Percentiles rank a stretch among this genome's conserved stretches.
Evolutionary conservation across 352 stramenopile genomes (phyloP).

Genomic region (Albugo candida): DNA sequence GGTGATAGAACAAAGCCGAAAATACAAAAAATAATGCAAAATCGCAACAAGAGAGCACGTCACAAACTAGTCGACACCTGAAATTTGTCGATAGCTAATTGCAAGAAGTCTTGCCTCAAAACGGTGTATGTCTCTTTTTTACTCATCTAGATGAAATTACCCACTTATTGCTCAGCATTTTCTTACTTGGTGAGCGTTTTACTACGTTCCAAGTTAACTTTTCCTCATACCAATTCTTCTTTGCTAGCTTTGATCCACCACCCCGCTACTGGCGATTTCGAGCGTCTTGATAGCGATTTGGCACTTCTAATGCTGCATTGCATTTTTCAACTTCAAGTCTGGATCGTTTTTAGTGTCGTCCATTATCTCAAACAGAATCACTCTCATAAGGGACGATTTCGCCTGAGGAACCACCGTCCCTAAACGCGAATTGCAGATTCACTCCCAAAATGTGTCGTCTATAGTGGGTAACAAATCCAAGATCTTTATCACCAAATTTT

Average conservation of each 20-base stretch:
- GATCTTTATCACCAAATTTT: too few relatives aligned
- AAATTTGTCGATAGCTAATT: neutral
- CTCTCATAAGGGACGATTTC: too few relatives aligned
- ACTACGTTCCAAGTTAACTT: conserved; percentile 10
- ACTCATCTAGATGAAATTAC: conserved; percentile 1
- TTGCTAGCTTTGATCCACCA: conserved; percentile 1
- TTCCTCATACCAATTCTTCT: conserved; percentile 1
- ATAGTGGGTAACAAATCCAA: too few relatives aligned
- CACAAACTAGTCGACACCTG: neutral
- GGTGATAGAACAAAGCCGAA: conserved; percentile 1
- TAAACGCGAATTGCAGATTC: too few relatives aligned
- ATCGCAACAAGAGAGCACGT: neutral
- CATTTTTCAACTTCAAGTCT: too few relatives aligned
- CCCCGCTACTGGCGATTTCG: too few relatives aligned
- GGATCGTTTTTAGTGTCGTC: too few relatives aligned
- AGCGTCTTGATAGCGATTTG: too few relatives aligned
- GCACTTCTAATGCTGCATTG: too few relatives aligned
- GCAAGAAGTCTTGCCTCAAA: neutral
- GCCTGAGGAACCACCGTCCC: too few relatives aligned
- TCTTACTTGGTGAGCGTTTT: neutral
- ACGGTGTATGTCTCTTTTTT: neutral
- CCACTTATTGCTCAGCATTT: conserved; percentile 11
- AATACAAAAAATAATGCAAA: neutral
- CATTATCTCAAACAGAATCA: too few relatives aligned
- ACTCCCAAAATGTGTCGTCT: too few relatives aligned